Conservation (phyloP, 208 protist species). For the Acanthamoeba sp. region DNA sequence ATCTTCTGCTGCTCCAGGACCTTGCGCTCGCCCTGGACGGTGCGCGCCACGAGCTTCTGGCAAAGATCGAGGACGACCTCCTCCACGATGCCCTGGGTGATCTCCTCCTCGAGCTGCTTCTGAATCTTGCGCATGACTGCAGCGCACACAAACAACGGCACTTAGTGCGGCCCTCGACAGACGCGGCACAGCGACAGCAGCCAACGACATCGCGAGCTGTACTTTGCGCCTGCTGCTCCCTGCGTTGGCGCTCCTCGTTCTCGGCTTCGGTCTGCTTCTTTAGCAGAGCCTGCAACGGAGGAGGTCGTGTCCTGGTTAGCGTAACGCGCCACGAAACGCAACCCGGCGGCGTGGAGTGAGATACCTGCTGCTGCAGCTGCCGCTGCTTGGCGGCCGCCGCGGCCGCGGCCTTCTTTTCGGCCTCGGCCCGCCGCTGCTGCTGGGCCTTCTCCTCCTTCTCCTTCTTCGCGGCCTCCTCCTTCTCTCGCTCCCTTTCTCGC, state of each 20-base stretch:
- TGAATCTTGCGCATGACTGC: background rate
- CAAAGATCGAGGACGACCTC: slow-evolving; percentile 30
- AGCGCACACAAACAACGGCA: too few species aligned
- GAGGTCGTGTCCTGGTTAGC: too few species aligned
- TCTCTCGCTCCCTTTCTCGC: background rate
- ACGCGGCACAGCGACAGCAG: background rate
- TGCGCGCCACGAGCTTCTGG: background rate
- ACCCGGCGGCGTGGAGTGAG: too few species aligned
- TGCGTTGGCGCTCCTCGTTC: background rate
- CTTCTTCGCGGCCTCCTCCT: background rate
- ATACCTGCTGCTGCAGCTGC: background rate
- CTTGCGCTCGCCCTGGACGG: background rate
- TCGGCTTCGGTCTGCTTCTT: background rate
- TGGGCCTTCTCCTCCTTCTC: background rate
- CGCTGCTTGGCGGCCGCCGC: background rate
- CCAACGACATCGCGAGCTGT: background rate
- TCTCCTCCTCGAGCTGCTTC: background rate
- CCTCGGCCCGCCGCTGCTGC: background rate
- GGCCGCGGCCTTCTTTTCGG: background rate
- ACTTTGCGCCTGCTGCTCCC: background rate
- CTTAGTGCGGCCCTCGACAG: too few species aligned
- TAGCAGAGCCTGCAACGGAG: background rate
- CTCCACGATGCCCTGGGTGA: background rate
- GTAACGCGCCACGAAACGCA: too few species aligned
- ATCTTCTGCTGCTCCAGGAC: background rate